Evolutionary conservation across 108 stramenopile genomes (phyloP).

Genomic region (Nitzschia sp.): DNA sequence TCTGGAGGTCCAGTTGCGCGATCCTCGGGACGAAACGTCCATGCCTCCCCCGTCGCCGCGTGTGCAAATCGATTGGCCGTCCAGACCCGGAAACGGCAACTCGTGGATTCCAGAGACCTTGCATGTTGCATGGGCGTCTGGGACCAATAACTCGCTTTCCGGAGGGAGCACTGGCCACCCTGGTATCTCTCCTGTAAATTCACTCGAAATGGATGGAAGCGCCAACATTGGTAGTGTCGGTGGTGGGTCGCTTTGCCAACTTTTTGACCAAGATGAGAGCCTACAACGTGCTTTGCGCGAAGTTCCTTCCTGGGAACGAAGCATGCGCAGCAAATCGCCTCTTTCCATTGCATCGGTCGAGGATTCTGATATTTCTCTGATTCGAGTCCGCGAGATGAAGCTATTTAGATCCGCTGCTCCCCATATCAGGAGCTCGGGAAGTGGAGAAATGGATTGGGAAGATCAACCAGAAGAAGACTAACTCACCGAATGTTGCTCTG

Average conservation of each 20-base stretch:
- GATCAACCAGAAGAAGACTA: conserved; percentile 7
- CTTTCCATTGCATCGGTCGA: conserved; percentile 18
- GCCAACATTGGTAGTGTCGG: conserved; percentile 36
- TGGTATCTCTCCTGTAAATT: conserved; percentile 35
- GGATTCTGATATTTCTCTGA: conserved; percentile 23
- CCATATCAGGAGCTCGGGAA: background rate
- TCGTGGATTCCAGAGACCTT: conserved; percentile 35
- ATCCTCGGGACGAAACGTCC: conserved; percentile 30
- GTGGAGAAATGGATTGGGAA: conserved; percentile 21
- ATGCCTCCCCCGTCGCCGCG: conserved; percentile 31
- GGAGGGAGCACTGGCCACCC: conserved; percentile 4
- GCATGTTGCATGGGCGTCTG: background rate
- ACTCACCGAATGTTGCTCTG: too few species aligned
- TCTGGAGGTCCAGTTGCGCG: conserved; percentile 30
- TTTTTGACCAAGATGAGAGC: conserved; percentile 50
- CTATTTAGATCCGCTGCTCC: background rate
- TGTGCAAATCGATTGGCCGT: conserved; percentile 29
- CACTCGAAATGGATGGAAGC: conserved; percentile 39
- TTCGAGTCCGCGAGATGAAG: conserved; percentile 20
- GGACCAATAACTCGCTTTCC: background rate
- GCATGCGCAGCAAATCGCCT: conserved; percentile 29
- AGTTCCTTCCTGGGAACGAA: conserved; percentile 40
- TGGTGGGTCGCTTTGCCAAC: conserved; percentile 50
- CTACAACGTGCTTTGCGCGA: conserved; percentile 30
- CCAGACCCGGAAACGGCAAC: conserved; percentile 21